Conservation (phyloP, 2,329 filamentous ascomycete species). For the Colletotrichum siamense region DNA sequence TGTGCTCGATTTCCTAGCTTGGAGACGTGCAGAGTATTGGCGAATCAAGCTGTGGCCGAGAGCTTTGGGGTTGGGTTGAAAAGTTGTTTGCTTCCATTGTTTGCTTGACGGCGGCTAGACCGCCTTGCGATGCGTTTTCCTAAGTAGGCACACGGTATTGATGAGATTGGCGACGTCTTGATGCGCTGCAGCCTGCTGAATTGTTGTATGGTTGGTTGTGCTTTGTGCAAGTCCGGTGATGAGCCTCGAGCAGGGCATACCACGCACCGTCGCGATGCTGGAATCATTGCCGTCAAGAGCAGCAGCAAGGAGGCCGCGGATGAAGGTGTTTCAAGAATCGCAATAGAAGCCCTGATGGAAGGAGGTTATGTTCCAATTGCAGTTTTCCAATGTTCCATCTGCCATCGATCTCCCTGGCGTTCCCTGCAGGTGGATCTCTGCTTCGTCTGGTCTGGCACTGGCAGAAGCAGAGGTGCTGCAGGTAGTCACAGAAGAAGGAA, state of each 20-base stretch:
- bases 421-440: conserved; percentile 3
- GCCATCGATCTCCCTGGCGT: neutral
- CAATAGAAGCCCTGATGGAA: conserved; percentile 17
- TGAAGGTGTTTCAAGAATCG: conserved; percentile 11
- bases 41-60: neutral
- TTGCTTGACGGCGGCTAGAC: neutral
- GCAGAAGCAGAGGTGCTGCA: neutral
- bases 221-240: neutral
- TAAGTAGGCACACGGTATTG: neutral
- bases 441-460: neutral
- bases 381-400: neutral
- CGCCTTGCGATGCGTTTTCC: neutral
- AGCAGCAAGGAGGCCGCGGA: neutral
- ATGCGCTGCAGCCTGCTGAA: neutral
- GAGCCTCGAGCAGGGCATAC: neutral
- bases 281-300: neutral
- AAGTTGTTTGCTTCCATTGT: neutral
- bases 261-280: neutral
- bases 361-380: neutral
- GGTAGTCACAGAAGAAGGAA: neutral
- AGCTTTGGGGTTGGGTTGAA: neutral
- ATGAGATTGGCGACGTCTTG: neutral
- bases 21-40: neutral
- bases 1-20: neutral
- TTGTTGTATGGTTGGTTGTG: neutral